A percentile compares a stretch with the other conserved stretches of the same genome.
Evolutionary conservation across 2,329 filamentous ascomycete genomes (phyloP).

Genomic region (Emmonsia crescens): DNA sequence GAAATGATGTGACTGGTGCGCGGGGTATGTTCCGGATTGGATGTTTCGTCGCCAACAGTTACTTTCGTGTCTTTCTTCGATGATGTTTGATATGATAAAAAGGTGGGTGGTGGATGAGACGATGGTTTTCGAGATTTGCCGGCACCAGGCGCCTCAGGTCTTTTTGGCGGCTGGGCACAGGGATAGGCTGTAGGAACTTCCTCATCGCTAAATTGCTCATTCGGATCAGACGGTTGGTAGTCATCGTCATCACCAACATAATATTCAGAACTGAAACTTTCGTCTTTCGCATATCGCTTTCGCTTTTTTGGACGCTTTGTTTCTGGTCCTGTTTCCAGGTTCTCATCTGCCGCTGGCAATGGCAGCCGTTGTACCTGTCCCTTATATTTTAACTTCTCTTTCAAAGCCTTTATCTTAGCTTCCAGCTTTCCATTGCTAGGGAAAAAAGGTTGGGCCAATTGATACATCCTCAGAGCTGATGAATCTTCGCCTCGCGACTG

Average conservation of each 20-base stretch:
- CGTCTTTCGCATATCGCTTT: not conserved
- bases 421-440: constrained; percentile 69
- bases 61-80: not conserved
- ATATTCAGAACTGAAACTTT: not conserved
- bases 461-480: constrained; percentile 74
- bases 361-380: not conserved
- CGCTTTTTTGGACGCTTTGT: not conserved
- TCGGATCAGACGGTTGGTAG: constrained; percentile 17
- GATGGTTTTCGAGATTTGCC: constrained; percentile 1
- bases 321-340: constrained; percentile 25
- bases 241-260: constrained; percentile 21
- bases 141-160: constrained; percentile 13
- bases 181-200: constrained; percentile 16
- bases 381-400: constrained; percentile 37
- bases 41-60: not conserved
- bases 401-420: constrained; percentile 44
- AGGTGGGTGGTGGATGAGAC: not conserved
- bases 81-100: not conserved
- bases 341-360: constrained; percentile 13
- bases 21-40: constrained; percentile 24
- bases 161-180: constrained; percentile 21
- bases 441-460: constrained; percentile 73
- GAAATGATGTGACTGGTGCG: constrained; percentile 35
- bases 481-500: constrained; percentile 70
- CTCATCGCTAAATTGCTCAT: constrained; percentile 24